A percentile compares a stretch with the other conserved stretches of the same genome.
These are phyloP conservation scores for Isochrysis galbana DNA, from an alignment of 78 protist genomes.

Conservation along the genomic window DNA sequence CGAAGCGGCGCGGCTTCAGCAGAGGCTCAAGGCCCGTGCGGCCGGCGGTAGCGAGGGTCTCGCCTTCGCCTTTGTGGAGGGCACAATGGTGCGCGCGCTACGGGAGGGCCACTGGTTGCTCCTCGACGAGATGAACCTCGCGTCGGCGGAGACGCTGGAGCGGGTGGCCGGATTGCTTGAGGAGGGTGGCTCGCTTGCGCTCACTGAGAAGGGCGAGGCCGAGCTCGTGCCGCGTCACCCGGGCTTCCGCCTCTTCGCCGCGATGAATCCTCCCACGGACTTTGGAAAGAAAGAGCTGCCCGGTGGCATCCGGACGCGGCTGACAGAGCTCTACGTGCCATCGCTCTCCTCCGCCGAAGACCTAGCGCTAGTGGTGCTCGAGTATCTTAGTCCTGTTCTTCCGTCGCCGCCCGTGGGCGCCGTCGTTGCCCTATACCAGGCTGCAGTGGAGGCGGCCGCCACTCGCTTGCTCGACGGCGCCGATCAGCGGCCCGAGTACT, in stretches of 20 bases:
- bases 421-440: neutral
- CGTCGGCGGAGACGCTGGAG: conserved; percentile 93
- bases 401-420: neutral
- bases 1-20: neutral
- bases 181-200: conserved; percentile 60
- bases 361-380: conserved; percentile 65
- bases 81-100: conserved; percentile 86
- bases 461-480: conserved; percentile 56
- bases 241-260: conserved; percentile 93
- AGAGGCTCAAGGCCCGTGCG: neutral
- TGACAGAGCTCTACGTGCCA: conserved; percentile 91
- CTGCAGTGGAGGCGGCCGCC: neutral
- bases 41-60: conserved; percentile 19
- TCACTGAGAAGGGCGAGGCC: conserved; percentile 90
- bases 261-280: conserved; percentile 99
- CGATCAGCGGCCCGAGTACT: conserved; percentile 85
- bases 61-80: conserved; percentile 93
- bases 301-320: conserved; percentile 74
- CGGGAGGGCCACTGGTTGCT: conserved; percentile 96
- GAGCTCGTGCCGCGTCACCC: conserved; percentile 87
- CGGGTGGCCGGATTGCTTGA: conserved; percentile 30
- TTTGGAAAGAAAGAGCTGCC: conserved; percentile 98
- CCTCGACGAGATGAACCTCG: conserved; percentile 98
- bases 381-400: conserved; percentile 32
- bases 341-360: conserved; percentile 60